Conservation (phyloP, 2,329 filamentous ascomycete genomes). For the Arthrobotrys conoides region DNA sequence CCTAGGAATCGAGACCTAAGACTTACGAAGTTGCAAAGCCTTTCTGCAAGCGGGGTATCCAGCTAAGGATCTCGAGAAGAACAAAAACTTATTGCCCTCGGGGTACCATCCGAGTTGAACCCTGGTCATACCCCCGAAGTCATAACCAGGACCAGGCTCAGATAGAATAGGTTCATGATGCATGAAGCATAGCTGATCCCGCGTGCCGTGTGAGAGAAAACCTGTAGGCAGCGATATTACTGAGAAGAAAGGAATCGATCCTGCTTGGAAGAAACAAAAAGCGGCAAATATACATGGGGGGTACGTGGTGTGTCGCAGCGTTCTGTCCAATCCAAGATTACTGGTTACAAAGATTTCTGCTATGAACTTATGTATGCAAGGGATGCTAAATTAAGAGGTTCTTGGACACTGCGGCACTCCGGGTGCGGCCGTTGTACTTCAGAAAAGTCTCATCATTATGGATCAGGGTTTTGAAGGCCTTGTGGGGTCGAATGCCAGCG, state of each 20-base stretch:
- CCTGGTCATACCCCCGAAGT: slow-evolving; percentile 11
- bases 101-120: slow-evolving; percentile 12
- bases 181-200: slow-evolving; percentile 55
- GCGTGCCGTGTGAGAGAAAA: slow-evolving; percentile 43
- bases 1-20: not conserved
- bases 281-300: slow-evolving; percentile 41
- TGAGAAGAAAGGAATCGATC: slow-evolving; percentile 32
- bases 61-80: slow-evolving; percentile 5
- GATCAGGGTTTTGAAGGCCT: slow-evolving; percentile 36
- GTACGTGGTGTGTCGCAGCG: slow-evolving; percentile 1
- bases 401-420: slow-evolving; percentile 26
- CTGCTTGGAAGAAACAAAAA: slow-evolving; percentile 55
- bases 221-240: slow-evolving; percentile 47
- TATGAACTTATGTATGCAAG: slow-evolving; percentile 18
- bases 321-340: slow-evolving; percentile 39
- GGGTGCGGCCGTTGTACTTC: slow-evolving; percentile 37
- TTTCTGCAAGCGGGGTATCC: not conserved
- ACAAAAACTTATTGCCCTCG: slow-evolving; percentile 15
- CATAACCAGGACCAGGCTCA: slow-evolving; percentile 30
- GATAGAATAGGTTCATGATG: not conserved
- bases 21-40: slow-evolving; percentile 14
- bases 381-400: slow-evolving; percentile 18
- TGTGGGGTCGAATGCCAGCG: slow-evolving; percentile 27
- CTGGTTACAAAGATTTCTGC: slow-evolving; percentile 23
- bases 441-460: slow-evolving; percentile 43